Evolutionary conservation across 345 rosid genomes (phyloP).

Genomic region (Moricandia arvensis): DNA sequence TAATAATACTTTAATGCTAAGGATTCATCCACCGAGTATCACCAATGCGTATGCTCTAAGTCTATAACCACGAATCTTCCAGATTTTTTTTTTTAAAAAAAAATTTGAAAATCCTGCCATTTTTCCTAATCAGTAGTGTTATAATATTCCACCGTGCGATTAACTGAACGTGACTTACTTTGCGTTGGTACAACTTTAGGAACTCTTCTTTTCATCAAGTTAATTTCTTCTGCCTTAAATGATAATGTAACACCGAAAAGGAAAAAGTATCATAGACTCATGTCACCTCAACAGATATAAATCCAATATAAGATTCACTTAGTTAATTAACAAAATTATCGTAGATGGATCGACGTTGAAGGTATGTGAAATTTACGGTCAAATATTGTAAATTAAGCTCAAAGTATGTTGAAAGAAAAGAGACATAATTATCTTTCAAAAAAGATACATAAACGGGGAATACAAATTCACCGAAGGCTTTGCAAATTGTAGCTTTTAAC

Average conservation of each 20-base stretch:
- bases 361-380: neutral
- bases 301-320: neutral
- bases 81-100: neutral
- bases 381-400: neutral
- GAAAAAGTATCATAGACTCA: neutral
- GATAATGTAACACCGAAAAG: neutral
- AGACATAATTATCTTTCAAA: too few relatives aligned
- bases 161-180: slow-evolving; percentile 15
- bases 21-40: too few relatives aligned
- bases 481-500: neutral
- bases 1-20: too few relatives aligned
- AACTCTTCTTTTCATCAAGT: neutral
- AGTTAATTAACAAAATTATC: neutral
- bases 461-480: neutral
- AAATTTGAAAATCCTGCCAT: neutral
- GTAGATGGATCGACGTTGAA: neutral
- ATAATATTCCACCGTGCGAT: slow-evolving; percentile 8
- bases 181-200: neutral
- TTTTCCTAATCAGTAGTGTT: neutral
- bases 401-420: neutral
- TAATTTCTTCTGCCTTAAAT: neutral
- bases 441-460: too few relatives aligned
- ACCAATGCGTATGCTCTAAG: too few relatives aligned
- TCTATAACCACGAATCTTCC: slow-evolving; percentile 34
- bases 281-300: neutral